phyloP scores from a whole-genome alignment of 2,329 filamentous ascomycete species.

The Arthrobotrys pseudoclavata region DNA sequence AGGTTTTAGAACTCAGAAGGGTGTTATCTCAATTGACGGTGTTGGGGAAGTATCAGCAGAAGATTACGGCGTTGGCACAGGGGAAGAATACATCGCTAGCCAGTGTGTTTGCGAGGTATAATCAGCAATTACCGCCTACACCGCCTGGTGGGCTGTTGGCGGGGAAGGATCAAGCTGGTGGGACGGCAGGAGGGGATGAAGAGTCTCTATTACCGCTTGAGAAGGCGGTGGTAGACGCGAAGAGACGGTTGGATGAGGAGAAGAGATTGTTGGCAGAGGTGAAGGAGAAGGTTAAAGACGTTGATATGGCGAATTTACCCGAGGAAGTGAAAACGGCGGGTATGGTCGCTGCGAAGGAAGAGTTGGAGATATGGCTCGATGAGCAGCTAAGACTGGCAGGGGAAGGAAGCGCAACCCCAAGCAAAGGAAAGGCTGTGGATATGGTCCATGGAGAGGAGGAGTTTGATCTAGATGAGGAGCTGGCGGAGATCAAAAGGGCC shows the following conservation, averaged over 20 bases:
- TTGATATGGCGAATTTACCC: conserved; percentile 35
- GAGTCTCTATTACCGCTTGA: conserved; percentile 51
- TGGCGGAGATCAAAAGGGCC: conserved; percentile 40
- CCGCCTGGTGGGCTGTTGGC: conserved; percentile 45
- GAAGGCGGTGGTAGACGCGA: conserved; percentile 63
- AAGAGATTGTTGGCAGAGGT: conserved; percentile 35
- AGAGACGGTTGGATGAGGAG: conserved; percentile 61
- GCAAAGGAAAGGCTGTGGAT: conserved; percentile 29
- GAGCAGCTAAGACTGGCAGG: conserved; percentile 52
- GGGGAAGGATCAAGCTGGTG: conserved; percentile 20
- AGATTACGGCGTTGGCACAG: conserved; percentile 44
- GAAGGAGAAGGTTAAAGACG: conserved; percentile 23
- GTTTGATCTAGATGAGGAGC: conserved; percentile 36
- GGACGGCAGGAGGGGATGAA: conserved; percentile 29
- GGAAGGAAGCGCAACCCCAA: conserved; percentile 52
- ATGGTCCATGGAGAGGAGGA: conserved; percentile 1
- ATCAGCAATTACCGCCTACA: conserved; percentile 29
- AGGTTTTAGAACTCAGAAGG: conserved; percentile 45
- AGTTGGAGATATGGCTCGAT: conserved; percentile 56
- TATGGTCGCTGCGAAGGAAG: conserved; percentile 50
- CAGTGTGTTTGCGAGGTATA: conserved; percentile 32
- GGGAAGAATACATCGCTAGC: conserved; percentile 19
- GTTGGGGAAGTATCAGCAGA: conserved; percentile 51
- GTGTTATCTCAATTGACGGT: conserved; percentile 51
- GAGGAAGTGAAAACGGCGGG: conserved; percentile 41